Evolutionary conservation across 2,329 filamentous ascomycete genomes (phyloP), one percentile per base, ranked within the genome.

Genomic region (Huntiella moniliformis): DNA sequence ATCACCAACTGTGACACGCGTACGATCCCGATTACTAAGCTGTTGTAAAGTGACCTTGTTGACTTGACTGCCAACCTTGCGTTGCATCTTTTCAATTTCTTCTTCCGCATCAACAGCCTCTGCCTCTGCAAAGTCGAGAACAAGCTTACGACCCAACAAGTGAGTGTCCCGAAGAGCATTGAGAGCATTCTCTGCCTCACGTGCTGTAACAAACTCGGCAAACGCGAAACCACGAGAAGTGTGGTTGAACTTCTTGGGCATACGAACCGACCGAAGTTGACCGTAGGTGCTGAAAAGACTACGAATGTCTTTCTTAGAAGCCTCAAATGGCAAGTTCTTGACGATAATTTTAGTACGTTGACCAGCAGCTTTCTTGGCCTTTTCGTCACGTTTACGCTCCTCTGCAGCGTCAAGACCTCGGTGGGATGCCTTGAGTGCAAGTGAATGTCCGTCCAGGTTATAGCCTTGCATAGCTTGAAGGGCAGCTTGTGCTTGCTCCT

Each of bases 311-410:
- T 92, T 91, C 67, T 94, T 95, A 45, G 78, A 81, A 42, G 83
- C 81, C 66, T 96, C 85, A 66, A 98, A 98, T 15, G 91, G 88
- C 62, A 98, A 66, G 67, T 98, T 98, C 70, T 96, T 98, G 67
- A 98, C 81, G 62, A 96, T 79, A 57, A 98, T 81, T 71, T 96
- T 96, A 41, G 87, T 95, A 53, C 77, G 74, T 58, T 78, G 75
- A 12, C 73, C 73, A 17, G 82, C 77, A 43, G 74, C 65, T 62
- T 88, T 92, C 69, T 86, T 92, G 43, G 80, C 77, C 52, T 73
- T 76, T 57, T 96, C 86, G 53, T 88, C 80, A 53, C 79, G 80
- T 52, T 81, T 77, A 53, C 82, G 75, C 62, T 93, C 83, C 58
- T 93, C 85, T 2, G 83, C 87, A 13, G 85, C 85, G 63, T 96